Conservation (phyloP, 1,139 yeast species). For the Pichia terricola region DNA sequence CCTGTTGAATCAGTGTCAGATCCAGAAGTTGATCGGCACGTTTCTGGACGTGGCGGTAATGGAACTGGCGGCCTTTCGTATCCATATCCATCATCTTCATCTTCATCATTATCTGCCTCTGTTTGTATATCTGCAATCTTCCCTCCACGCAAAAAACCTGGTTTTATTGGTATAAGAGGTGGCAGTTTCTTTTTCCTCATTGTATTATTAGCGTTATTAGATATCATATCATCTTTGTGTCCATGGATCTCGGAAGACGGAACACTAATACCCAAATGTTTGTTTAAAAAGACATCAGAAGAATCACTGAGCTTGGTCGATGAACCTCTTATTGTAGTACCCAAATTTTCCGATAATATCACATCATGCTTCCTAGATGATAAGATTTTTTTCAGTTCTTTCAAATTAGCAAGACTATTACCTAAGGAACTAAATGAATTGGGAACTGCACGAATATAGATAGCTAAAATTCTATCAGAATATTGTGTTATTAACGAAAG, state of each 20-base stretch:
- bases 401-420: slow-evolving; percentile 34
- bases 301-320: no score
- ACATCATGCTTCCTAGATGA: slow-evolving; percentile 6
- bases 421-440: slow-evolving; percentile 47
- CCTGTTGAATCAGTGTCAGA: not conserved
- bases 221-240: no score
- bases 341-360: no score
- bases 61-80: not conserved
- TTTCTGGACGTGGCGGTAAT: no score
- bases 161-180: slow-evolving; percentile 25
- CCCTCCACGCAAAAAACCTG: slow-evolving; percentile 7
- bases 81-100: not conserved
- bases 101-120: no score
- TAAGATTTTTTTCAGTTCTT: slow-evolving; percentile 27
- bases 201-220: slow-evolving; percentile 3
- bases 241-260: no score
- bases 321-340: no score
- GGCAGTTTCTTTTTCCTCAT: slow-evolving; percentile 7
- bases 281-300: no score
- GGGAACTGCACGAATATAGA: slow-evolving; percentile 74
- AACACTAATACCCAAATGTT: no score
- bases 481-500: slow-evolving; percentile 51
- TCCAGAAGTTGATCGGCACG: no score
- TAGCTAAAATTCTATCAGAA: slow-evolving; percentile 60
- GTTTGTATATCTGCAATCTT: not conserved